These are phyloP conservation scores for Lasiodiplodia citricola DNA, from an alignment of 2,329 filamentous ascomycete genomes.

Conservation along the genomic window DNA sequence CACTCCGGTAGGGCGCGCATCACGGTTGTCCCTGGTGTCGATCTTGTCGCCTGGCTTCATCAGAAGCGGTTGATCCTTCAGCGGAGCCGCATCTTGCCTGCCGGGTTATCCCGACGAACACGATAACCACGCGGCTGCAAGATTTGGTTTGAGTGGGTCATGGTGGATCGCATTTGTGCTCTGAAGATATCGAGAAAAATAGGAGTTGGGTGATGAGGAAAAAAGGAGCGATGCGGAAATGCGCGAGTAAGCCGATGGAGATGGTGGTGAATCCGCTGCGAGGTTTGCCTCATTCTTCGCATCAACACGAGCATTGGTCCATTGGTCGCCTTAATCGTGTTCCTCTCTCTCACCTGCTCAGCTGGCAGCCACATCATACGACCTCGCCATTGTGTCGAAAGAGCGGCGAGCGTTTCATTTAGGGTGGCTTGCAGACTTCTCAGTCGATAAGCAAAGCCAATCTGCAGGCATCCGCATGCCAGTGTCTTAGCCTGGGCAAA, in stretches of 20 bases:
- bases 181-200: not conserved
- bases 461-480: not conserved
- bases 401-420: not conserved
- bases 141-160: not conserved
- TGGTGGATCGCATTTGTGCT: not conserved
- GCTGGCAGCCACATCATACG: not conserved
- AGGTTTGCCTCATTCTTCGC: not conserved
- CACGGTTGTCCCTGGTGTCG: not conserved
- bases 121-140: not conserved
- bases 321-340: not conserved
- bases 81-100: not conserved
- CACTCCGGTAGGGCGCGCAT: not conserved
- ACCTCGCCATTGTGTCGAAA: not conserved
- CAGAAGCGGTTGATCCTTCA: not conserved
- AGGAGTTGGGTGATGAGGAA: not conserved
- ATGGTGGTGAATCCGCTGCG: not conserved
- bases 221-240: not conserved
- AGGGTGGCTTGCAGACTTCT: not conserved
- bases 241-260: not conserved
- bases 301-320: not conserved
- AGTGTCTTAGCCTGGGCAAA: not conserved
- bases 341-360: not conserved
- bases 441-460: not conserved
- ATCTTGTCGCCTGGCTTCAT: not conserved
- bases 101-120: not conserved